Evolutionary conservation across 805 yeast genomes (phyloP), one percentile per base, ranked within the genome.

Genomic region (Ogataea ganodermae): DNA sequence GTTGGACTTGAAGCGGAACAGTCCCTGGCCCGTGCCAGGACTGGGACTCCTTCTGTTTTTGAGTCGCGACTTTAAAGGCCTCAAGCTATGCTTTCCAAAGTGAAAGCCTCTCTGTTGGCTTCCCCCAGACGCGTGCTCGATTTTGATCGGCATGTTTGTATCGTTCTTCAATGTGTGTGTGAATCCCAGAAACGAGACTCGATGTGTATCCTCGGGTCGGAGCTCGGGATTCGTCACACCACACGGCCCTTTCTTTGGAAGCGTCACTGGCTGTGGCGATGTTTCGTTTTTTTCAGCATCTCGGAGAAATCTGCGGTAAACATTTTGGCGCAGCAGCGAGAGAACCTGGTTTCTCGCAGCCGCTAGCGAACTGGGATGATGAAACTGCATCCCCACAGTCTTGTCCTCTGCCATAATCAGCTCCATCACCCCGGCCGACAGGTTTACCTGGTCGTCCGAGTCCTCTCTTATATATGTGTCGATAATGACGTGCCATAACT

Each of bases 401-500:
- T 5, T 40, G 27, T 58, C 57, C 44, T 68, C 73, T 9, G 35
- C 20, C 9, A 64, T 46, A n/a, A 66, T 50, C 16, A 53, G 56
- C 13, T 65, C 59, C 49, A 61, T 66, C 2, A 75, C 63, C 6
- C 67, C 65, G 49, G 67, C 58, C 0, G 81, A 74, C 20, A 80
- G 52, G 58, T 79, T 80, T 49, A 80, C 69, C 58, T 80, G 81
- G 33, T 66, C 67, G 2, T 73, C 71, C 1, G 83, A 67, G 45
- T 75, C 69, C 12, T 65, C 66, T 10, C 53, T 47, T 32, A 80
- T 69, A 56, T 71, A 79, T n/a, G 56, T 61, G 18, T 56, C 50
- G 14, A 80, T 60, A 35, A 80, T 72, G 44, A 56, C 28, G 6
- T 24, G 36, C 62, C 64, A 61, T 13, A 30, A 24, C n/a, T 37